These are phyloP conservation scores for Pleurotus pulmonarius DNA, from an alignment of 768 basidiomycete species.

Conservation along the genomic window DNA sequence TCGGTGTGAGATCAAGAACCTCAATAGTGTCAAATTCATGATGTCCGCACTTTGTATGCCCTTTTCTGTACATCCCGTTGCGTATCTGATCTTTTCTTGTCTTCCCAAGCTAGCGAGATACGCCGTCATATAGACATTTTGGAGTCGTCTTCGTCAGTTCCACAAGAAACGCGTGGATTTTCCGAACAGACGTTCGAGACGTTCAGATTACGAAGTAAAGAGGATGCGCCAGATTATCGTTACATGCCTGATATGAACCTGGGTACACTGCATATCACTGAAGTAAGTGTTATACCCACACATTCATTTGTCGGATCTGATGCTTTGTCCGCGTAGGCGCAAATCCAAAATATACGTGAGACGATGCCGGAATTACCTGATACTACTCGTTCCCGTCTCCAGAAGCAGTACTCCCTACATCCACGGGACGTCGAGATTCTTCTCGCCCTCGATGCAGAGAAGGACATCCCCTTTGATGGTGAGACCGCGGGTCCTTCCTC, in stretches of 20 bases:
- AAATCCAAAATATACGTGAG: conserved; percentile 47
- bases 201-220: conserved; percentile 81
- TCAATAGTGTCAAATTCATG: conserved; percentile 88
- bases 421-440: conserved; percentile 72
- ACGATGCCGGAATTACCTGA: conserved; percentile 77
- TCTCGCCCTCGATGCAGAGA: conserved; percentile 64
- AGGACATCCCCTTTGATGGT: conserved; percentile 63
- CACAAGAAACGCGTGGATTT: conserved; percentile 90
- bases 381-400: conserved; percentile 54
- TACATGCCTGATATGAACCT: conserved; percentile 99
- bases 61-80: neutral
- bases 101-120: conserved; percentile 68
- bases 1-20: conserved; percentile 94
- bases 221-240: conserved; percentile 92
- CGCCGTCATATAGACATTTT: conserved; percentile 69
- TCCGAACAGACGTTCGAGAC: conserved; percentile 81
- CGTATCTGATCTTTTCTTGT: neutral
- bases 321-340: conserved; percentile 39
- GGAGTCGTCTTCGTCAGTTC: conserved; percentile 35
- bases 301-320: too few species aligned
- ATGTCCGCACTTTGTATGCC: conserved; percentile 76
- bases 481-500: conserved; percentile 20
- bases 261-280: conserved; percentile 60
- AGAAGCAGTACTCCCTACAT: conserved; percentile 42
- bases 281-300: conserved; percentile 27